These are phyloP conservation scores for Populus hybrid DNA, from an alignment of 441 rosid species.

Conservation along the genomic window DNA sequence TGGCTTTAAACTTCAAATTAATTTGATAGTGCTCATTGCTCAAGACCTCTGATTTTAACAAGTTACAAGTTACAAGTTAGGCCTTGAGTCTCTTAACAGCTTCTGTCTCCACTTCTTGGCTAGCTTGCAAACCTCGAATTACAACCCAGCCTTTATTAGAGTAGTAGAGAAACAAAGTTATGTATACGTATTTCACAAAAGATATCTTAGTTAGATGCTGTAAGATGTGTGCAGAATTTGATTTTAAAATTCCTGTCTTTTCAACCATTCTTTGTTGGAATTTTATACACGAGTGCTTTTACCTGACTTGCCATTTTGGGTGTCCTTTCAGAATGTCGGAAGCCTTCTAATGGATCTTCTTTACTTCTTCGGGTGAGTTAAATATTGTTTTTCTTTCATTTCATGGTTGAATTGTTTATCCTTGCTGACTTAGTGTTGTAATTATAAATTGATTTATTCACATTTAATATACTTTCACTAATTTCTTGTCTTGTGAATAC, in stretches of 20 bases:
- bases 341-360: slow-evolving; percentile 98
- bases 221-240: background rate
- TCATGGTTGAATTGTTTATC: slow-evolving; percentile 12
- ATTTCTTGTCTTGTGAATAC: slow-evolving; percentile 26
- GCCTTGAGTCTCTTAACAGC: background rate
- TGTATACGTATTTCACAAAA: too few species aligned
- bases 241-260: background rate
- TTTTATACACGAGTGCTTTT: slow-evolving; percentile 7
- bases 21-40: background rate
- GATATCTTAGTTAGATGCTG: too few species aligned
- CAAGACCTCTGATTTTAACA: background rate
- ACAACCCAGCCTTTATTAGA: background rate
- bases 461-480: background rate
- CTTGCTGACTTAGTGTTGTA: background rate
- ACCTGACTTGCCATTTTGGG: slow-evolving; percentile 18
- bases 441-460: slow-evolving; percentile 1
- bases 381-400: slow-evolving; percentile 20
- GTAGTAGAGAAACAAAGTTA: background rate
- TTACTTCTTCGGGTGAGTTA: slow-evolving; percentile 94
- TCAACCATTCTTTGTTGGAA: background rate
- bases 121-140: background rate
- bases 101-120: background rate
- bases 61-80: background rate
- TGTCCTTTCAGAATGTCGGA: slow-evolving; percentile 79
- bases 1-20: background rate